These are phyloP conservation scores for Verruconis gallopava DNA, from an alignment of 2,329 filamentous ascomycete genomes.

Conservation along the genomic window DNA sequence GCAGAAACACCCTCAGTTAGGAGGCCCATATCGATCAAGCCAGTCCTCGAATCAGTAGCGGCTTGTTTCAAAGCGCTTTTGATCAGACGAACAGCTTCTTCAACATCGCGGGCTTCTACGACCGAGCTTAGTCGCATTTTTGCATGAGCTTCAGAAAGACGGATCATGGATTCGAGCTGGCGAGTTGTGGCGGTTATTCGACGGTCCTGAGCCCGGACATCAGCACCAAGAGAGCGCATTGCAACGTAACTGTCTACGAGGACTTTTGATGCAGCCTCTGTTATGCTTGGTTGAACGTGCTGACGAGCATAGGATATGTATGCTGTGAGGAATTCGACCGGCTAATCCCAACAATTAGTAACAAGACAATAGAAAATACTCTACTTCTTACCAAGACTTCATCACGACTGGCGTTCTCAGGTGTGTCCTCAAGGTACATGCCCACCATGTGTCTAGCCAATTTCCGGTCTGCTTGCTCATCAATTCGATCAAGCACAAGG, in stretches of 20 bases:
- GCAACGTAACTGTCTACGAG: constrained; percentile 80
- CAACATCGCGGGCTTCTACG: constrained; percentile 72
- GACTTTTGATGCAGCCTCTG: constrained; percentile 65
- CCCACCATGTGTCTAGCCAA: constrained; percentile 85
- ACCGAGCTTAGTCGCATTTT: constrained; percentile 79
- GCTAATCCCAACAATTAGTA: too few relatives aligned
- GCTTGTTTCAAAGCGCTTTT: constrained; percentile 90
- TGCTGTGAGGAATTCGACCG: constrained; percentile 86
- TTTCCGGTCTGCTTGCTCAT: constrained; percentile 78
- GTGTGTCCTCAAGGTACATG: constrained; percentile 92
- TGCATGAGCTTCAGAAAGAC: constrained; percentile 86
- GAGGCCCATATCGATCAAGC: constrained; percentile 91
- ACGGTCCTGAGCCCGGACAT: constrained; percentile 68
- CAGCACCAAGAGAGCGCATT: constrained; percentile 77
- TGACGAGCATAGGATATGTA: constrained; percentile 95
- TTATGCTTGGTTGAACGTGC: constrained; percentile 72
- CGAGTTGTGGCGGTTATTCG: constrained; percentile 95
- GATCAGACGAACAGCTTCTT: constrained; percentile 85
- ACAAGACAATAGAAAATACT: too few relatives aligned
- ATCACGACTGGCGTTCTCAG: constrained; percentile 63
- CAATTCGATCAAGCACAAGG: constrained; percentile 83
- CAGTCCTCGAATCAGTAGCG: constrained; percentile 82
- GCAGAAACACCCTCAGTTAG: constrained; percentile 89
- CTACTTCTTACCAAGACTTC: constrained; percentile 78
- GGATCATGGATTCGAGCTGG: constrained; percentile 97